These are phyloP conservation scores for Russula lepida DNA, from an alignment of 768 basidiomycete species.

Conservation along the genomic window DNA sequence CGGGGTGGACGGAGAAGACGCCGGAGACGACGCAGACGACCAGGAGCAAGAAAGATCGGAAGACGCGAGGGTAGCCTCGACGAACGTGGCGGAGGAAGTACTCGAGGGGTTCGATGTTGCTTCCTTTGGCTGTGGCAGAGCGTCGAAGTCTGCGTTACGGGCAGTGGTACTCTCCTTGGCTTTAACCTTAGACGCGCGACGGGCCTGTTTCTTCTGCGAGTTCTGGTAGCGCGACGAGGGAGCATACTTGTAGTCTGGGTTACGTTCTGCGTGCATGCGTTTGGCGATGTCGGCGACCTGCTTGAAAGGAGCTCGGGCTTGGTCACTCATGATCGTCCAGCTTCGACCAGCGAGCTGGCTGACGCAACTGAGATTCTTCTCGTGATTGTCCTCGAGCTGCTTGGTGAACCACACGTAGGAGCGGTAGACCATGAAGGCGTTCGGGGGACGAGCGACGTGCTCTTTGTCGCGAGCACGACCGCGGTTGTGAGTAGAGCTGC, in stretches of 20 bases:
- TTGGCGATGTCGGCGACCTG: slow-evolving; percentile 41
- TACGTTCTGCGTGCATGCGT: slow-evolving; percentile 37
- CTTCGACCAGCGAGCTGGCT: slow-evolving; percentile 59
- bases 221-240: slow-evolving; percentile 35
- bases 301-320: slow-evolving; percentile 41
- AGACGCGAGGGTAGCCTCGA: not conserved
- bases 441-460: slow-evolving; percentile 70
- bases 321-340: slow-evolving; percentile 51
- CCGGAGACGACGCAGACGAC: not conserved
- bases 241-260: slow-evolving; percentile 58
- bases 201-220: slow-evolving; percentile 30
- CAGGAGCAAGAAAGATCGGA: not conserved
- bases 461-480: slow-evolving; percentile 34
- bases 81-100: not conserved
- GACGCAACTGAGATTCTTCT: slow-evolving; percentile 65
- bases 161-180: slow-evolving; percentile 33
- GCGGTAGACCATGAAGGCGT: slow-evolving; percentile 81
- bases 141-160: slow-evolving; percentile 25
- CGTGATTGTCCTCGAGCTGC: slow-evolving; percentile 33
- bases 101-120: not conserved
- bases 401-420: slow-evolving; percentile 53
- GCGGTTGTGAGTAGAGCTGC: slow-evolving; percentile 35
- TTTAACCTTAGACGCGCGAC: slow-evolving; percentile 29
- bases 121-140: not conserved
- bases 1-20: not conserved